Conservation (phyloP, 352 stramenopile genomes). For the Phytophthora uliginosa region DNA sequence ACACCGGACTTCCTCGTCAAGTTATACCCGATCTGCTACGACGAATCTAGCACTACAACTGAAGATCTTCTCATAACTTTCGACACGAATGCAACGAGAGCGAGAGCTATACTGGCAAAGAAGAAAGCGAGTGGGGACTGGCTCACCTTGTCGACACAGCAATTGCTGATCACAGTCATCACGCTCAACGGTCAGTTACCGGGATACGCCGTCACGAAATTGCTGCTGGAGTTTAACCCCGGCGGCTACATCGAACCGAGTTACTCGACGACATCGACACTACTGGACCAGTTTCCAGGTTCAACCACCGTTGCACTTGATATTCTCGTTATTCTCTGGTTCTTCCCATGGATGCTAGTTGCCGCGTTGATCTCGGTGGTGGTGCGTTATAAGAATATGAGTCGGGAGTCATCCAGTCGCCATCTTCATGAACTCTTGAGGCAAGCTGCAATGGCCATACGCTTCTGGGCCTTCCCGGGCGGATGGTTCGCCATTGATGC, state of each 20-base stretch:
- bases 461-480: slow-evolving; percentile 48
- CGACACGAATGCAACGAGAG: slow-evolving; percentile 28
- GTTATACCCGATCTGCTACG: slow-evolving; percentile 46
- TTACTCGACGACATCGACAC: slow-evolving; percentile 30
- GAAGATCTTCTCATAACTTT: slow-evolving; percentile 31
- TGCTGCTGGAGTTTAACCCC: slow-evolving; percentile 29
- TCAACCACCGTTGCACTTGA: slow-evolving; percentile 35
- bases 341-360: slow-evolving; percentile 34
- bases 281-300: slow-evolving; percentile 44
- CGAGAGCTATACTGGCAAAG: slow-evolving; percentile 10
- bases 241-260: slow-evolving; percentile 23
- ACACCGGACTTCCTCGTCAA: slow-evolving; percentile 25
- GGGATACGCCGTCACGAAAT: slow-evolving; percentile 34
- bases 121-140: slow-evolving; percentile 35
- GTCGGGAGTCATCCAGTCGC: slow-evolving; percentile 16
- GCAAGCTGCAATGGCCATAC: slow-evolving; percentile 16
- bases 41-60: slow-evolving; percentile 15
- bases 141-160: slow-evolving; percentile 35
- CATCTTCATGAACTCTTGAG: slow-evolving; percentile 27
- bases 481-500: slow-evolving; percentile 48
- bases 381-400: slow-evolving; percentile 17
- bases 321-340: slow-evolving; percentile 32
- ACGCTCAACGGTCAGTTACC: slow-evolving; percentile 49
- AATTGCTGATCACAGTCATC: slow-evolving; percentile 41
- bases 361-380: slow-evolving; percentile 31